Evolutionary conservation across 495 filamentous ascomycete genomes (phyloP).

Genomic region (Talaromyces nanjingensis): DNA sequence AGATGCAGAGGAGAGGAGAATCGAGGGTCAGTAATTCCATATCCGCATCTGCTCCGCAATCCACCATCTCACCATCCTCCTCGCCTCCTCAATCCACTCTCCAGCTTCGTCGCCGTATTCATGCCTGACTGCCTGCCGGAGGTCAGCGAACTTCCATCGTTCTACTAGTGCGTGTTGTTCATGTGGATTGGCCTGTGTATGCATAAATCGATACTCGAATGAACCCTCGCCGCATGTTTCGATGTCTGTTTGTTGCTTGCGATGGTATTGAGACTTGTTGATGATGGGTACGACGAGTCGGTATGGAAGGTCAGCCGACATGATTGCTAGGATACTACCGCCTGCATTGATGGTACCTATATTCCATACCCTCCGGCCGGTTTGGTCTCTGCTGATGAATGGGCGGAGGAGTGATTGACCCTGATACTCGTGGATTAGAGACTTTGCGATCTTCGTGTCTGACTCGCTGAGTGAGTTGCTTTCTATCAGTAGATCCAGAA

Average conservation of each 20-base stretch:
- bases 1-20: background rate
- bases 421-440: slow-evolving; percentile 30
- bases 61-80: slow-evolving; percentile 32
- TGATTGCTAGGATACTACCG: slow-evolving; percentile 30
- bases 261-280: slow-evolving; percentile 11
- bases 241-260: background rate
- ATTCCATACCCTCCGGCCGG: slow-evolving; percentile 24
- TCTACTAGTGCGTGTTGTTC: slow-evolving; percentile 24
- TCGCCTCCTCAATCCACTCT: slow-evolving; percentile 33
- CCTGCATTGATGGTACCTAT: slow-evolving; percentile 41
- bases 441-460: slow-evolving; percentile 26
- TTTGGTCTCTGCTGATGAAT: slow-evolving; percentile 13
- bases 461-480: slow-evolving; percentile 29
- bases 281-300: slow-evolving; percentile 35
- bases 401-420: slow-evolving; percentile 29
- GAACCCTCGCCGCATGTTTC: background rate
- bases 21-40: slow-evolving; percentile 31
- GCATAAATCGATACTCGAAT: slow-evolving; percentile 33
- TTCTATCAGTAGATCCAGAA: slow-evolving; percentile 38
- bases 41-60: slow-evolving; percentile 32
- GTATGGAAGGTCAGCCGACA: slow-evolving; percentile 27
- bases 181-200: slow-evolving; percentile 29
- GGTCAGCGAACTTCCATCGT: slow-evolving; percentile 19
- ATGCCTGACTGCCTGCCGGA: slow-evolving; percentile 19
- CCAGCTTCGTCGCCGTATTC: slow-evolving; percentile 26